phyloP scores from a whole-genome alignment of 2,329 filamentous ascomycete species.

The Diplodia sapinea region DNA sequence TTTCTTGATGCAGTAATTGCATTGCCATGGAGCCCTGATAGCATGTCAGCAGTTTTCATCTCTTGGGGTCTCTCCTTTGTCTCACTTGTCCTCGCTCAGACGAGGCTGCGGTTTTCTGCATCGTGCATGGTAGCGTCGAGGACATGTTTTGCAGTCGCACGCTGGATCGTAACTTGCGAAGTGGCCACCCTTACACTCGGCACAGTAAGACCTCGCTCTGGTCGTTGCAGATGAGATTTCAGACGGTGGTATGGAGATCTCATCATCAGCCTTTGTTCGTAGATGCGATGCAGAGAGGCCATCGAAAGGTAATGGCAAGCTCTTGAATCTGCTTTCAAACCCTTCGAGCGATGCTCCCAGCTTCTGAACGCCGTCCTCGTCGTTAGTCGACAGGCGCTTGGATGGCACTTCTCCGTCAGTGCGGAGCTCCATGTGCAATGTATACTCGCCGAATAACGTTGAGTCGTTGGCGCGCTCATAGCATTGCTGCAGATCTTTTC shows the following conservation, averaged over 20 bases:
- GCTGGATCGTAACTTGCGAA: conserved; percentile 17
- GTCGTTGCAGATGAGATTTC: conserved; percentile 12
- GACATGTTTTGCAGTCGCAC: conserved; percentile 6
- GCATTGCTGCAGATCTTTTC: not conserved
- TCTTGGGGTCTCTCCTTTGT: too few relatives aligned
- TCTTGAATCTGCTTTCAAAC: not conserved
- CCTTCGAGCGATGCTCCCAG: too few relatives aligned
- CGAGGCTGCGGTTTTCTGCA: not conserved
- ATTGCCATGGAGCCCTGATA: conserved; percentile 13
- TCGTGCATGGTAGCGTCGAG: conserved; percentile 6
- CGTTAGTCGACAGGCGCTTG: not conserved
- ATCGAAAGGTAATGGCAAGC: not conserved
- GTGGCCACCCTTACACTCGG: conserved; percentile 22
- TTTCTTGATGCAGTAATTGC: conserved; percentile 20
- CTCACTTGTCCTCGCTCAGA: conserved; percentile 6
- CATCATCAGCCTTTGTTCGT: conserved; percentile 8
- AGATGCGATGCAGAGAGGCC: not conserved
- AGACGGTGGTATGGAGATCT: conserved; percentile 15
- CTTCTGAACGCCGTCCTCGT: not conserved
- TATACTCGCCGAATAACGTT: not conserved
- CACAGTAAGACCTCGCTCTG: conserved; percentile 12
- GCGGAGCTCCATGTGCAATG: conserved; percentile 10
- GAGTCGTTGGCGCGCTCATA: not conserved
- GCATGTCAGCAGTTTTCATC: not conserved
- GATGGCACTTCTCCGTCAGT: not conserved